Percentiles rank a stretch among this genome's conserved stretches.
Evolutionary conservation across 768 basidiomycete species (phyloP).

Genomic region (Mycena crocata): DNA sequence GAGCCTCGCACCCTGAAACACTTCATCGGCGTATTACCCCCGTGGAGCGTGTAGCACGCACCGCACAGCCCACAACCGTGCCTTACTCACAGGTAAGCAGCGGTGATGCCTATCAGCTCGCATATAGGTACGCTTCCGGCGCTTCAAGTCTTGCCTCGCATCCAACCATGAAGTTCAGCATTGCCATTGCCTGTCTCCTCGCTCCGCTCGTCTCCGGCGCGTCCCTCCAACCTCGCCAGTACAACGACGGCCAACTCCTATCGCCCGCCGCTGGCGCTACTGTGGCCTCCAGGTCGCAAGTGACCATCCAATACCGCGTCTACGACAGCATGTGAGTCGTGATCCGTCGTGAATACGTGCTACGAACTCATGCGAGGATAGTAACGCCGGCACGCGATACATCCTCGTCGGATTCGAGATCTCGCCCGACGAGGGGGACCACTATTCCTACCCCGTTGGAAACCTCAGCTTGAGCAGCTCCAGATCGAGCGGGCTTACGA

Average conservation of each 20-base stretch:
- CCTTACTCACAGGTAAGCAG: too few species aligned
- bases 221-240: slow-evolving; percentile 17
- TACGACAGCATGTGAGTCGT: slow-evolving; percentile 17
- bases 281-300: slow-evolving; percentile 16
- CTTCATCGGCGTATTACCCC: too few species aligned
- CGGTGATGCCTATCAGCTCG: slow-evolving; percentile 12
- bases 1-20: too few species aligned
- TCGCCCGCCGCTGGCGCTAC: slow-evolving; percentile 19
- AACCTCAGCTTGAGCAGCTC: slow-evolving; percentile 19
- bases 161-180: slow-evolving; percentile 23
- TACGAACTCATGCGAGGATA: slow-evolving; percentile 14
- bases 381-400: slow-evolving; percentile 17
- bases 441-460: slow-evolving; percentile 14
- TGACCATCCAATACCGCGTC: slow-evolving; percentile 7
- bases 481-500: slow-evolving; percentile 16
- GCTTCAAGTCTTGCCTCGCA: slow-evolving; percentile 10
- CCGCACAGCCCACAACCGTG: too few species aligned
- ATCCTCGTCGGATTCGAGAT: slow-evolving; percentile 20
- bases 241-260: slow-evolving; percentile 21
- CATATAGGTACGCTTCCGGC: slow-evolving; percentile 11
- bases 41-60: too few species aligned
- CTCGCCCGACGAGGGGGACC: slow-evolving; percentile 18
- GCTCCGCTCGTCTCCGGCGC: slow-evolving; percentile 15
- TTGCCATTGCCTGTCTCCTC: slow-evolving; percentile 22
- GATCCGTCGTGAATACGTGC: background rate